Percentiles rank a stretch among this genome's conserved stretches.
Evolutionary conservation across 2,329 filamentous ascomycete genomes (phyloP).

Genomic region (Beauveria sp.): DNA sequence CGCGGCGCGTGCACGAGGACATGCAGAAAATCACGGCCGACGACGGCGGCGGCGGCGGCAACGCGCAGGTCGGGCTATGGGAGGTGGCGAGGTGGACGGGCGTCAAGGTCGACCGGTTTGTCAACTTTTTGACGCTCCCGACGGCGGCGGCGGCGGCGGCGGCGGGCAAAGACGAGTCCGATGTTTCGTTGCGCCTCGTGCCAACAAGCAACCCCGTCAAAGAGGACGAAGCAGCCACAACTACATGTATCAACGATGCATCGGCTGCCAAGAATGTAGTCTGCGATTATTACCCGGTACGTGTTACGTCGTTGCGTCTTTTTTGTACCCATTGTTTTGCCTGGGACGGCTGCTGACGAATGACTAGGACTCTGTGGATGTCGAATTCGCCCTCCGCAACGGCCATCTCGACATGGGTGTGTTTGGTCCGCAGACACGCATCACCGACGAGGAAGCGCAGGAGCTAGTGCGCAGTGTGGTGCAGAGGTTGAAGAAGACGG

Average conservation of each 20-base stretch:
- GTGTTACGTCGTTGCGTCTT: conserved; percentile 10
- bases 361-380: conserved; percentile 30
- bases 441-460: conserved; percentile 21
- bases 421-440: conserved; percentile 26
- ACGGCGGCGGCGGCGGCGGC: not conserved
- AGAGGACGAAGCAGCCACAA: not conserved
- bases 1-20: conserved; percentile 58
- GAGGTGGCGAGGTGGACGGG: conserved; percentile 73
- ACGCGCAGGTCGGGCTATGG: conserved; percentile 56
- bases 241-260: not conserved
- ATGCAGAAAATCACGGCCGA: conserved; percentile 50
- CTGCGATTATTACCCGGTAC: conserved; percentile 21
- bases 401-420: conserved; percentile 31
- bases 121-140: conserved; percentile 69
- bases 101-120: conserved; percentile 59
- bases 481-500: conserved; percentile 13
- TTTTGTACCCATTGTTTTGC: not conserved
- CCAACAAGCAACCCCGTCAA: too few species aligned
- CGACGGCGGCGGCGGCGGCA: conserved; percentile 13
- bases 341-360: not conserved
- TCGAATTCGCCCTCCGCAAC: conserved; percentile 30
- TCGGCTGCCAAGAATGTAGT: conserved; percentile 19
- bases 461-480: conserved; percentile 21
- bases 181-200: not conserved
- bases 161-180: not conserved